Base-by-base conservation (phyloP, 140 eudicot genomes). In the Flaveria floridana region DNA sequence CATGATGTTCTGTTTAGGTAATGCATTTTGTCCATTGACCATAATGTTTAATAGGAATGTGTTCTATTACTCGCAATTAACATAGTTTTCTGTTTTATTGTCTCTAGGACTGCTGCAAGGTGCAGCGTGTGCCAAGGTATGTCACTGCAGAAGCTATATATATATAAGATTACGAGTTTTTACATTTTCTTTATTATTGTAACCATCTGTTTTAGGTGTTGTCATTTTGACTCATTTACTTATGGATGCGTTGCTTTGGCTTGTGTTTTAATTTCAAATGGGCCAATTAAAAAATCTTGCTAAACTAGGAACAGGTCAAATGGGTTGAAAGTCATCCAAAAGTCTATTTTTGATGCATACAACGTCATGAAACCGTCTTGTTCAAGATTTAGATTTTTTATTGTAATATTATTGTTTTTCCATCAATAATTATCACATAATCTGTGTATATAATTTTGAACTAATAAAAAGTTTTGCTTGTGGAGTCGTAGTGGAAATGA, bases 121-220 rank as follows among this genome's bases (percentile, higher is more conserved):
- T 95, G 99, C 86, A 76, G 78, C 83, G 74, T 78, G 63, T 95
- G 99, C 71, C 86, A 91, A 91, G 99, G 97, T 91, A 85, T 64
- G 79, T 77, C 26, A 19, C 37, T 9, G 26, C 42, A 18, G 61
- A 50, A 39, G 6, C 21, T 26, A 18, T 23, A 52, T 34, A 8
- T 57, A 30, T 26, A 4, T 57, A 44, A 63, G 39, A 9, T 48
- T 46, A 12, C 6, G 63, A 70, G 65, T 19, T 30, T 18, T 28
- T 71, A 52, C 18, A n/a, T 10, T 53, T 71, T 2, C 7, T 53
- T 55, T 71, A 55, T 37, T 2, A 0, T 52, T 71, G 20, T 53
- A 71, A 71, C 5, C 11, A 8, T 56, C 19, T 42, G 8, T 59
- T 73, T 65, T 28, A 15, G 70, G 9, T 65, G 47, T 34, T 21